These are phyloP conservation scores for Ilex paraguariensis DNA, from an alignment of 305 asterid genomes.

Conservation along the genomic window DNA sequence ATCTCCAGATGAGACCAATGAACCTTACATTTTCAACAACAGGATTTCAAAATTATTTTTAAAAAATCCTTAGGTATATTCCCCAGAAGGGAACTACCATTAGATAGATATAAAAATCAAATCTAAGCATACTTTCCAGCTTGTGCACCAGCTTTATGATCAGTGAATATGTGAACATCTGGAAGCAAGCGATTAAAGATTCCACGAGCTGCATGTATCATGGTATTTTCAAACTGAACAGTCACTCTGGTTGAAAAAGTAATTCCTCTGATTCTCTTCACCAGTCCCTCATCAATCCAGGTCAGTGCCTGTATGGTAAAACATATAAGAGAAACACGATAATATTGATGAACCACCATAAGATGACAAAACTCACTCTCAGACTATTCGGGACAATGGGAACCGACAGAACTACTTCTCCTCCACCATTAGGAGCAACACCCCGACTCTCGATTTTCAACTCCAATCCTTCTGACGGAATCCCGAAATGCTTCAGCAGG, in stretches of 20 bases:
- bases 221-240: slow-evolving; percentile 69
- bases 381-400: slow-evolving; percentile 63
- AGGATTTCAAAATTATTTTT: too few species aligned
- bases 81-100: too few species aligned
- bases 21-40: slow-evolving; percentile 6
- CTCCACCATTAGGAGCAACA: slow-evolving; percentile 92
- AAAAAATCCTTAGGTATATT: too few species aligned
- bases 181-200: slow-evolving; percentile 71
- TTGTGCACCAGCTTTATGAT: slow-evolving; percentile 73
- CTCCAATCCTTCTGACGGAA: slow-evolving; percentile 64
- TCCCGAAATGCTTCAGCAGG: slow-evolving; percentile 74
- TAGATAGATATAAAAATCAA: not conserved
- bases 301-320: slow-evolving; percentile 49
- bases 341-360: not conserved
- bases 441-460: slow-evolving; percentile 78
- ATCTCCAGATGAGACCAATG: not conserved
- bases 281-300: slow-evolving; percentile 96
- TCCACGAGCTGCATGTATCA: slow-evolving; percentile 89
- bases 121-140: slow-evolving; percentile 69
- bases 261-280: slow-evolving; percentile 83
- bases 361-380: slow-evolving; percentile 32
- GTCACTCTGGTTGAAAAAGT: slow-evolving; percentile 85
- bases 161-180: slow-evolving; percentile 79
- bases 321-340: not conserved
- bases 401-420: slow-evolving; percentile 65